phyloP scores from a whole-genome alignment of 768 basidiomycete genomes.

The Leccinum obscurum region DNA sequence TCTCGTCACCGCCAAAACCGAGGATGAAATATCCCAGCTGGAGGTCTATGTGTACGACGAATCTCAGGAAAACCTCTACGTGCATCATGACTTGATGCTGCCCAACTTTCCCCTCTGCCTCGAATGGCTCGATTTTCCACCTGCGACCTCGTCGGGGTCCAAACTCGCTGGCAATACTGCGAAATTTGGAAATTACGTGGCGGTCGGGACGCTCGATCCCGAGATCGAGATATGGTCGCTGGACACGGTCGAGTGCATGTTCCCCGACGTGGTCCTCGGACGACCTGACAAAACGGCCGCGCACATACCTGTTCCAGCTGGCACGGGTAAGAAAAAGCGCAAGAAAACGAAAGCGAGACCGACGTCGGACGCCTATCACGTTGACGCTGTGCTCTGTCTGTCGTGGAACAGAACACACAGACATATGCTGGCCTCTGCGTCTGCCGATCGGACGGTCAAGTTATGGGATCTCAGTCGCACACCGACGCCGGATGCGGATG shows the following conservation, averaged over 20 bases:
- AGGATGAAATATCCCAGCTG: constrained; percentile 94
- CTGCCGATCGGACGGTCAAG: constrained; percentile 95
- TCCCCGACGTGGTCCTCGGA: constrained; percentile 89
- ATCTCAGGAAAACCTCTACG: constrained; percentile 85
- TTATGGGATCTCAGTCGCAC: constrained; percentile 90
- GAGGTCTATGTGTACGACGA: constrained; percentile 98
- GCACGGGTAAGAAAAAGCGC: constrained; percentile 96
- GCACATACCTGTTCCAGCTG: constrained; percentile 73
- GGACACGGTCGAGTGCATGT: constrained; percentile 91
- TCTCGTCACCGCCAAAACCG: constrained; percentile 89
- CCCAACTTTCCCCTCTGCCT: constrained; percentile 97
- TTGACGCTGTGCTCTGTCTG: constrained; percentile 90
- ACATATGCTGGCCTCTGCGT: constrained; percentile 89
- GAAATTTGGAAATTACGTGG: constrained; percentile 83
- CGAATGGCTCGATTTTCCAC: constrained; percentile 98
- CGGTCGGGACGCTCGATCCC: constrained; percentile 95
- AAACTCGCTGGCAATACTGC: constrained; percentile 32
- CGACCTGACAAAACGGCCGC: constrained; percentile 81
- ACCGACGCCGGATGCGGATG: constrained; percentile 49
- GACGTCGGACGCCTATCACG: constrained; percentile 70
- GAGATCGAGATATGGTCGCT: constrained; percentile 99
- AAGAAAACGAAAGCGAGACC: constrained; percentile 77
- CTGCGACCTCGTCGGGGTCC: constrained; percentile 49
- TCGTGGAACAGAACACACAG: constrained; percentile 91
- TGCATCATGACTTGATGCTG: constrained; percentile 97